Conservation (phyloP, 2,329 filamentous ascomycete species). For the Colletotrichum cuscutae region DNA sequence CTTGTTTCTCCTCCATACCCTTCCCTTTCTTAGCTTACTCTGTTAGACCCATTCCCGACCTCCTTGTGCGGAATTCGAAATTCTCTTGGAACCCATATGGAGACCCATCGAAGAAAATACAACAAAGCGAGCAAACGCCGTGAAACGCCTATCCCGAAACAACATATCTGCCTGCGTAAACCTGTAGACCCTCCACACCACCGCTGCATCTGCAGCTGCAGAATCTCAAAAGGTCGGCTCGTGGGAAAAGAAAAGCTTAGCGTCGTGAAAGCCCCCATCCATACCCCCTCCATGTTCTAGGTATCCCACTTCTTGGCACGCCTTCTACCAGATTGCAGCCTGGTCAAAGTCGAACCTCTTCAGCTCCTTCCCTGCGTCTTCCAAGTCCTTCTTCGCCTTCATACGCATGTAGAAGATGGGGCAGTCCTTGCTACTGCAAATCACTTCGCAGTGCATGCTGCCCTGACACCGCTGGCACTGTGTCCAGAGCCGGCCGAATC, state of each 20-base stretch:
- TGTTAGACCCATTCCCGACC: background rate
- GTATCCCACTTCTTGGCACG: background rate
- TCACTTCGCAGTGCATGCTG: constrained; percentile 98
- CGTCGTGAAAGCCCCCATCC: constrained; percentile 8
- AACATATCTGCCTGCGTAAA: background rate
- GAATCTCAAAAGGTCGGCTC: constrained; percentile 22
- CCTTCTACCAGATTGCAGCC: constrained; percentile 67
- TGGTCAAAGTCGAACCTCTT: constrained; percentile 88
- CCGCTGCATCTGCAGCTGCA: constrained; percentile 7
- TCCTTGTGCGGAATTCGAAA: background rate
- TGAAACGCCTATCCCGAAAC: constrained; percentile 20
- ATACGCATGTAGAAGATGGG: constrained; percentile 99
- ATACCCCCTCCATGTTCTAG: background rate
- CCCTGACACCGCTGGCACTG: constrained; percentile 98
- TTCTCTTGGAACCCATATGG: background rate
- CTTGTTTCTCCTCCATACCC: background rate
- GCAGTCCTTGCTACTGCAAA: constrained; percentile 95
- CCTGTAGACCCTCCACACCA: background rate
- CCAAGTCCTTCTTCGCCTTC: constrained; percentile 99
- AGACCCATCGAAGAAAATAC: background rate
- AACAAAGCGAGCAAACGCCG: background rate
- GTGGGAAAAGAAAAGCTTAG: constrained; percentile 14
- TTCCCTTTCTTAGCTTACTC: background rate
- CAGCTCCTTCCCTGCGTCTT: constrained; percentile 92
- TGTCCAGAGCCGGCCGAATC: constrained; percentile 94